phyloP scores from a whole-genome alignment of 805 yeast species.

The Wickerhamiella brachini region DNA sequence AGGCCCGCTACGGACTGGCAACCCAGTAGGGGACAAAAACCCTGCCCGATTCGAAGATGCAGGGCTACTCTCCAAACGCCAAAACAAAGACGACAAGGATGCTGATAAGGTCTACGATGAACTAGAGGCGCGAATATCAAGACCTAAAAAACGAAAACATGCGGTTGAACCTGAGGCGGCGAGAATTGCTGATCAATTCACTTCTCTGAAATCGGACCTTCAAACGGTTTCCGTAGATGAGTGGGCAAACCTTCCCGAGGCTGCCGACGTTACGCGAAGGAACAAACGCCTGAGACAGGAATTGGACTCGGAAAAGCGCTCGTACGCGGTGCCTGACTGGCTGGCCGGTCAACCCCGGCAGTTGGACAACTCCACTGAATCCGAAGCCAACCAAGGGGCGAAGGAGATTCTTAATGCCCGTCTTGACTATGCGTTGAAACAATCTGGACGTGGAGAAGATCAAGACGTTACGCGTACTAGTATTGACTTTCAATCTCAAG shows the following conservation, averaged over 20 bases:
- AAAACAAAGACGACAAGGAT: conserved; percentile 49
- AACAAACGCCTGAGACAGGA: conserved; percentile 59
- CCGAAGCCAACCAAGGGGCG: conserved; percentile 22
- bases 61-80: conserved; percentile 2
- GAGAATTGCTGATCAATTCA: background rate
- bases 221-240: conserved; percentile 47
- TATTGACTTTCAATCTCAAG: conserved; percentile 37
- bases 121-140: conserved; percentile 41
- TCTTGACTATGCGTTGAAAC: conserved; percentile 21
- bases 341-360: conserved; percentile 22
- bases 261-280: conserved; percentile 68
- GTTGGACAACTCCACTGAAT: background rate
- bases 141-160: conserved; percentile 7
- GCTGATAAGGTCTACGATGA: conserved; percentile 58
- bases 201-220: conserved; percentile 41
- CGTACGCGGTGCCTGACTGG: conserved; percentile 73
- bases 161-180: conserved; percentile 8
- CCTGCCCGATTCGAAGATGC: conserved; percentile 22
- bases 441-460: conserved; percentile 3
- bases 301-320: conserved; percentile 48
- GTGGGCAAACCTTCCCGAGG: conserved; percentile 79
- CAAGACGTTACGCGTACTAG: conserved; percentile 5
- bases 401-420: conserved; percentile 15
- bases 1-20: conserved; percentile 33
- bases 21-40: conserved; percentile 18